Evolutionary conservation across 2,329 filamentous ascomycete genomes (phyloP), one percentile per base, ranked within the genome.

Genomic region (Emmonsia crescens): DNA sequence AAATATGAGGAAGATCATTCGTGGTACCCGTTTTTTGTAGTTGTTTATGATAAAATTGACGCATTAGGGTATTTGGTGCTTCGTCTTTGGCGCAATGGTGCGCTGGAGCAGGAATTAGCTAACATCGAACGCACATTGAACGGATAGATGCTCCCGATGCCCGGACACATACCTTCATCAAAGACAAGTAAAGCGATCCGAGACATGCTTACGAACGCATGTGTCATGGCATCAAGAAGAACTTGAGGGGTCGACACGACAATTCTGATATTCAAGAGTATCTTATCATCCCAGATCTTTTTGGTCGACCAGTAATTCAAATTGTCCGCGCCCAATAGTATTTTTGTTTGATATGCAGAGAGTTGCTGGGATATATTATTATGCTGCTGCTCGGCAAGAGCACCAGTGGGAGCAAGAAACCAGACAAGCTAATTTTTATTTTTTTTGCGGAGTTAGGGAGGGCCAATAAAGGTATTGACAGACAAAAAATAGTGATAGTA

Each of bases 191-290:
- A 77, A 5, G 86, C 80, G 27, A 96, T 73, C 2, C 77, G 78
- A 0, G 77, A 70, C 68, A 95, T 81, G 1, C 72, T 78, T 1
- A 96, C 82, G 70, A 95, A 95, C 0, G 81, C 88, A 74, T 94
- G 89, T 0, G 75, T 77, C 48, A 95, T 78, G 2, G 89, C 89
- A 73, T 95, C 89, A 2, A 84, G 76, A 14, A 96, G 78, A 1
- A 95, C 81, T 63, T 89, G 85, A 63, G 87, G 85, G 0, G 91
- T 94, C 0, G 89, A 91, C 1, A 96, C 80, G 5, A 95, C 83
- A n/a, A 95, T 79, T 1, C 83, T 81, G 27, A 88, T 80, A 56
- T 86, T 85, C 2, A 76, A 67, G 0, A 96, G 76, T 1, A 87
- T 79, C n/a, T n/a, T n/a, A 0, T 77, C 78, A 62, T 88, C 79